phyloP scores from a whole-genome alignment of 1,139 yeast species.

The Taphrina confusa region DNA sequence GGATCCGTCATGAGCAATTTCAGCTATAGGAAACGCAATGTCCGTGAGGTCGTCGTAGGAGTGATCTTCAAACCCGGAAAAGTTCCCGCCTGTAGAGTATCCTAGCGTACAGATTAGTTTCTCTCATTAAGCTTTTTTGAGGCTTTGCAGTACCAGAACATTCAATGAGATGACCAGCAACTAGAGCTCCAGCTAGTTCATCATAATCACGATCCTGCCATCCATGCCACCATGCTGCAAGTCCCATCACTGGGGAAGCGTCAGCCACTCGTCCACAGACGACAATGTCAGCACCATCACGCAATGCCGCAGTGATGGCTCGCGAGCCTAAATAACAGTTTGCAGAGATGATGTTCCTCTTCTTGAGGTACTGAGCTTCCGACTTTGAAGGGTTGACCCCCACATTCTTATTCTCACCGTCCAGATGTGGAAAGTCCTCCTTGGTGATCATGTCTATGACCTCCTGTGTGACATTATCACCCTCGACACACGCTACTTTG shows the following conservation, averaged over 20 bases:
- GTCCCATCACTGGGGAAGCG: conserved; percentile 43
- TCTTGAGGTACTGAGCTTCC: conserved; percentile 34
- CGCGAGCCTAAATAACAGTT: conserved; percentile 42
- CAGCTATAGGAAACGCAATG: conserved; percentile 42
- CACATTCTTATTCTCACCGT: conserved; percentile 32
- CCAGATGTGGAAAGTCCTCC: conserved; percentile 40
- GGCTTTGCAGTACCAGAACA: no score
- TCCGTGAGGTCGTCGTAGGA: conserved; percentile 39
- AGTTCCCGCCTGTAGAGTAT: conserved; percentile 42
- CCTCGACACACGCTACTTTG: conserved; percentile 41
- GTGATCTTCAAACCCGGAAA: conserved; percentile 41
- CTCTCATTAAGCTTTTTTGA: no score
- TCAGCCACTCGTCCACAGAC: conserved; percentile 43
- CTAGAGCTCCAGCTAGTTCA: conserved; percentile 41
- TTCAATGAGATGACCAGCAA: conserved; percentile 43
- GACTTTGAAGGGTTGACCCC: conserved; percentile 34
- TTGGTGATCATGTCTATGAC: conserved; percentile 28
- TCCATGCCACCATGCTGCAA: conserved; percentile 43
- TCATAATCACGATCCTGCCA: conserved; percentile 41
- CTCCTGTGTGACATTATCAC: conserved; percentile 39
- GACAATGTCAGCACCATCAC: conserved; percentile 42
- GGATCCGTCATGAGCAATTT: conserved; percentile 40
- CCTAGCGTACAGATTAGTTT: conserved; percentile 7
- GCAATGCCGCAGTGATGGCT: conserved; percentile 41
- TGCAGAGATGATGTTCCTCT: conserved; percentile 36